Base-by-base conservation (phyloP, 2,329 filamentous ascomycete species). In the Epichloe uncinata region DNA sequence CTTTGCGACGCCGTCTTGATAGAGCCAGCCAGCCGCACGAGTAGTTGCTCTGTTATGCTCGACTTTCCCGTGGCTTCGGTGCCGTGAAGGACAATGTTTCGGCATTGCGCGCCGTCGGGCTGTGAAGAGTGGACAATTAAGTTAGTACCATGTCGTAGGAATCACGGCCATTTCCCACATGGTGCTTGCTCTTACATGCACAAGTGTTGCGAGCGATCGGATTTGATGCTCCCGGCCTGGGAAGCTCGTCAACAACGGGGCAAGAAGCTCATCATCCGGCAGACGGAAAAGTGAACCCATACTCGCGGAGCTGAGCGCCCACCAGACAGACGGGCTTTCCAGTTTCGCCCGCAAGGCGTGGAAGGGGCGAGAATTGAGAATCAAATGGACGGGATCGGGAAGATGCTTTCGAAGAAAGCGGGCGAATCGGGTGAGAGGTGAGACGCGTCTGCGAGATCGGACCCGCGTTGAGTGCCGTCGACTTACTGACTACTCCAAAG, bases 1-100 rank as follows among this genome's bases (percentile, higher is more conserved):
- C 55, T 49, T 4, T 56, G 41, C 12, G 48, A 11, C 11, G 57
- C 54, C n/a, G 45, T 45, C 22, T 50, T 51, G 18, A 53, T 44
- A 38, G 54, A 52, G 34, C 57, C 48, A 26, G 56, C 55, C 9
- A 69, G 50, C 8, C 53, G 47, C 22, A 52, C 50, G 37, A 69
- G 59, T 20, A 69, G 74, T 3, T 75, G 73, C 50, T 73, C 72
- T 3, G 84, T 73, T 47, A 95, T 75, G 45, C 79, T 78, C 34
- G 81, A 87, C 69, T 97, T 97, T 40, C 89, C 91, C 0, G 90
- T 95, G 2, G 88, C 84, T 60, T 90, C 82, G 33, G 89, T 79
- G 47, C 93, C 93, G 64, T 97, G 82, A 45, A 94, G 66, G 20
- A 96, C 81, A 11, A 96, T 65, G 53, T 86, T 85, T 11, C 80